These are phyloP conservation scores for Drechslerella stenobrocha DNA, from an alignment of 2,329 filamentous ascomycete genomes.

Conservation along the genomic window DNA sequence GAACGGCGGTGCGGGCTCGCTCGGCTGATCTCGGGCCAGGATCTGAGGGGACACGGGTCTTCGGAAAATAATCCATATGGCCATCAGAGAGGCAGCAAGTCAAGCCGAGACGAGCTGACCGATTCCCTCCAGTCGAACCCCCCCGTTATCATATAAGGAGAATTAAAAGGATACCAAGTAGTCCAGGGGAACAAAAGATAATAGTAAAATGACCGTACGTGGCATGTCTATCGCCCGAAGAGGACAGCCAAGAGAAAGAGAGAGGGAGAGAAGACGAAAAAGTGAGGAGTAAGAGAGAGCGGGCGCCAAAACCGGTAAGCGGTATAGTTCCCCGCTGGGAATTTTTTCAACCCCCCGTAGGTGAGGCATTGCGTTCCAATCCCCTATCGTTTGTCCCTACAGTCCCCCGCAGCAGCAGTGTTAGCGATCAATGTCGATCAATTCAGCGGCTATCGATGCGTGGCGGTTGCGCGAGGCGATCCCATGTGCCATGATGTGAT, in stretches of 20 bases:
- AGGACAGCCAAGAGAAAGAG: background rate
- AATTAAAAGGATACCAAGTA: background rate
- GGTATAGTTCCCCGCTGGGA: background rate
- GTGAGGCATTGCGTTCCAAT: background rate
- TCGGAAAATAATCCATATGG: too few species aligned
- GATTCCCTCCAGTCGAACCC: too few species aligned
- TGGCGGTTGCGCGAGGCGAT: too few species aligned
- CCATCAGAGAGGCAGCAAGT: background rate
- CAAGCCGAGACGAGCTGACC: background rate
- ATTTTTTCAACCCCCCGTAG: background rate
- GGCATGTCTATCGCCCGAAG: background rate
- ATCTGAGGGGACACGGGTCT: too few species aligned
- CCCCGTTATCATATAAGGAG: background rate
- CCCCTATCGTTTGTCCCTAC: slow-evolving; percentile 18
- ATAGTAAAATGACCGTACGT: background rate
- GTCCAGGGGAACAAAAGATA: background rate
- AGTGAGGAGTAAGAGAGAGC: too few species aligned
- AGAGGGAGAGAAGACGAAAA: background rate
- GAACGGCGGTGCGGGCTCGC: background rate
- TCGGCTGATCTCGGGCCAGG: background rate
- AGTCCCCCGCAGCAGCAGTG: background rate
- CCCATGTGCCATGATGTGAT: background rate
- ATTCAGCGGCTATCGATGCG: background rate
- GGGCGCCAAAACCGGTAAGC: background rate
- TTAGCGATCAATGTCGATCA: slow-evolving; percentile 5